These are phyloP conservation scores for Mycena haematopus DNA, from an alignment of 768 basidiomycete species.

Conservation along the genomic window DNA sequence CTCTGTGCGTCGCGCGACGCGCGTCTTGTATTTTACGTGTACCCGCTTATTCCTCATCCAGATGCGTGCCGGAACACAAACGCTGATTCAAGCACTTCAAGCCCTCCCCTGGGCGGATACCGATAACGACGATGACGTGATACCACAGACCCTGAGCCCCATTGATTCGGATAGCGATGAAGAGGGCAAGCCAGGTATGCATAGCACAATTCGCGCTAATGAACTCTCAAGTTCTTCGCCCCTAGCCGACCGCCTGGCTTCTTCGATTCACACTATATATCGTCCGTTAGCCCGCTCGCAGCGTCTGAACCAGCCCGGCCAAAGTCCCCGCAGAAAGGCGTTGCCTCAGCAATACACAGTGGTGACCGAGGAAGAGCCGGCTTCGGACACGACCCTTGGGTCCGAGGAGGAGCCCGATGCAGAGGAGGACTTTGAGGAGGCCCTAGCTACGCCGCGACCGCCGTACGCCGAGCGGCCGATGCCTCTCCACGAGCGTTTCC, in stretches of 20 bases:
- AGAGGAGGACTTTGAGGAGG: constrained; percentile 58
- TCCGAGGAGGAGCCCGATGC: constrained; percentile 42
- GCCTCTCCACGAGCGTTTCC: constrained; percentile 16
- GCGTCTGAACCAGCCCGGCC: constrained; percentile 41
- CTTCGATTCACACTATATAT: constrained; percentile 89
- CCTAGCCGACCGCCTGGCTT: constrained; percentile 63
- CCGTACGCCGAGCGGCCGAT: constrained; percentile 25
- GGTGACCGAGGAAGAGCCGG: constrained; percentile 41
- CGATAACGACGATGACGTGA: constrained; percentile 71
- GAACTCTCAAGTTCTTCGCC: constrained; percentile 1
- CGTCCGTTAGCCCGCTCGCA: constrained; percentile 77
- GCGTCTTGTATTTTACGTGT: constrained; percentile 11
- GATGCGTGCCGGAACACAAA: constrained; percentile 90
- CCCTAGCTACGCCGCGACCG: constrained; percentile 49
- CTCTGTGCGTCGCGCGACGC: constrained; percentile 58
- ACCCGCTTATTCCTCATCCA: constrained; percentile 38
- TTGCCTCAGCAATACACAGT: constrained; percentile 30
- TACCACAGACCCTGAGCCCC: constrained; percentile 47
- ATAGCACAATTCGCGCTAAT: background rate
- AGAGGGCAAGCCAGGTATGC: constrained; percentile 49
- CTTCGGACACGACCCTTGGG: constrained; percentile 37
- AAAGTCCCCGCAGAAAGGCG: constrained; percentile 30
- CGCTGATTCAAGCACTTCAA: constrained; percentile 87
- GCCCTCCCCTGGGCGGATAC: constrained; percentile 80
- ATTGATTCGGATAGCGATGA: constrained; percentile 72